Evolutionary conservation across 1,139 yeast species (phyloP), one percentile per base, ranked within the genome.

Genomic region (Meyerozyma sp.): DNA sequence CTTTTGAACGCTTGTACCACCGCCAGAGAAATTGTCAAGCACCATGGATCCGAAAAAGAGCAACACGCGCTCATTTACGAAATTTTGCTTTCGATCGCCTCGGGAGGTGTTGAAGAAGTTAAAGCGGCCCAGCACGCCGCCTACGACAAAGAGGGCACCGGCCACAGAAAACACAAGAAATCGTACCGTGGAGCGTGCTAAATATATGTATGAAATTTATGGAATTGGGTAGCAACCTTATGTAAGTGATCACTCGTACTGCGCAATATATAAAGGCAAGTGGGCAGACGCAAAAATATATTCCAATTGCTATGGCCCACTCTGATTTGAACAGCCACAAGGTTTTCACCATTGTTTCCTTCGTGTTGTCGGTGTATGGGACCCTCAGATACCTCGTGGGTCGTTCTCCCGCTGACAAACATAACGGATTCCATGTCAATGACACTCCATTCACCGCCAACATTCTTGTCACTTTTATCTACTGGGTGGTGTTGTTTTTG

Each of bases 381-480:
- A 72, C 78, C 47, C 49, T 80, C 43, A 69, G 75, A 42, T 81
- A 78, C 59, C 67, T 79, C 42, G 70, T 79, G 14, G 82, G 82
- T 35, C 65, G 78, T 52, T 58, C 73, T 23, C 65, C 70, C 55
- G 60, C 66, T 45, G 62, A 65, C 50, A 67, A 72, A 39, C 73
- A 77, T 55, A 66, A 68, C 40, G 75, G 75, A 6, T 72, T 70
- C 58, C 66, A 64, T 49, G 73, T 72, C 9, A 65, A 51, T 27
- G 57, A 73, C 14, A 86, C 93, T 3, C 93, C 95, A 13, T 86
- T 85, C 66, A 78, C 89, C 3, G 79, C 80, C 21, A 78, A 79
- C 52, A 63, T 75, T 29, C 46, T 81, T 27, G 71, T 82, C 26
- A 61, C 79, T 3, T 62, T 79, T 40, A 63, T 73, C 20, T 86